These are phyloP conservation scores for Neurospora cerealis DNA, from an alignment of 495 filamentous ascomycete genomes.

Conservation along the genomic window DNA sequence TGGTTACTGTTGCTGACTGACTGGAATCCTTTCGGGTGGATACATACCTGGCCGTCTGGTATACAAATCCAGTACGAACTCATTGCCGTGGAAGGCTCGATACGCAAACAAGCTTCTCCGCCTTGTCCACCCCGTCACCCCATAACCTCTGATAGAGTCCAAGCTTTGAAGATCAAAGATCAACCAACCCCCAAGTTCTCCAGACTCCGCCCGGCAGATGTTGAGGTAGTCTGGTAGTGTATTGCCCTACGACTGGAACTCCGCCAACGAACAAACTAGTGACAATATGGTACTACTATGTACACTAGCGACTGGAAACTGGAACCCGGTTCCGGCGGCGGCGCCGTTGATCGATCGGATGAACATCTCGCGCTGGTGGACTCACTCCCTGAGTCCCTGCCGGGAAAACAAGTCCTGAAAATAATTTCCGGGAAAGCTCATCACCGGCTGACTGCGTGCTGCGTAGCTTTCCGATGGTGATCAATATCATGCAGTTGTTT, in stretches of 20 bases:
- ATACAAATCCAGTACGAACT: background rate
- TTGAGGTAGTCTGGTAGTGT: background rate
- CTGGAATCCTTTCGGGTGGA: background rate
- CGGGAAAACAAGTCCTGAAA: background rate
- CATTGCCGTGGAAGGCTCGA: background rate
- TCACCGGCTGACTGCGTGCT: background rate
- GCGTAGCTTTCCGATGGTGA: background rate
- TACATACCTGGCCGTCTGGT: background rate
- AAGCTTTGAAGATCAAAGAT: background rate
- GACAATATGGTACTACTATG: background rate
- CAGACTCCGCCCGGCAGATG: background rate
- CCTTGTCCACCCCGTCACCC: background rate
- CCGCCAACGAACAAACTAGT: background rate
- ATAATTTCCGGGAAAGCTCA: background rate
- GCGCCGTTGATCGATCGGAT: background rate
- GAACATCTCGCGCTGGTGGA: background rate
- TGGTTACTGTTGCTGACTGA: background rate
- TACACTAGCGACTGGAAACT: background rate
- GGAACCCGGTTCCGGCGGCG: background rate
- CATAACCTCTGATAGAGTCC: background rate
- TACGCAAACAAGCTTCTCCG: background rate
- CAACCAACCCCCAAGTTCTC: background rate
- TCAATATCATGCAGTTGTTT: background rate
- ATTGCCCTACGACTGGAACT: background rate
- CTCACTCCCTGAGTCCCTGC: background rate